Evolutionary conservation across 495 filamentous ascomycete species (phyloP).

Genomic region (Monascus purpureus): DNA sequence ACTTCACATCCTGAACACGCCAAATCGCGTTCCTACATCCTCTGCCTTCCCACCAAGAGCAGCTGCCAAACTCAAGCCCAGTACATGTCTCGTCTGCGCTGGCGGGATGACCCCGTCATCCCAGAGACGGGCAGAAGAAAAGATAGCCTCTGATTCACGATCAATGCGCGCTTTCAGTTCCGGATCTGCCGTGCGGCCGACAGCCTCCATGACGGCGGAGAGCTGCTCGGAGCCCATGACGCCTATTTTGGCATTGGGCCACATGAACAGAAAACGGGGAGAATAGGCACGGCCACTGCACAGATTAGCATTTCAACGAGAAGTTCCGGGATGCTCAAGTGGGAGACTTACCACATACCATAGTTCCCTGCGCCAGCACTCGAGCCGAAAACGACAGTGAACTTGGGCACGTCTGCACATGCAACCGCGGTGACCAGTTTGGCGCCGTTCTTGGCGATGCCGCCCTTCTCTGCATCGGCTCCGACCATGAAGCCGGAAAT

Average conservation of each 20-base stretch:
- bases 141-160: conserved; percentile 75
- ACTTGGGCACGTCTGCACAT: conserved; percentile 91
- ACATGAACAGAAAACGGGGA: conserved; percentile 88
- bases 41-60: conserved; percentile 53
- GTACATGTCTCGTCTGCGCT: conserved; percentile 66
- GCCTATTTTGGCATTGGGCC: conserved; percentile 88
- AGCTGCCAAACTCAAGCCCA: conserved; percentile 70
- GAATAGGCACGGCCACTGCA: conserved; percentile 78
- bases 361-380: conserved; percentile 69
- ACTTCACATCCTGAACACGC: conserved; percentile 85
- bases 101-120: conserved; percentile 93
- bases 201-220: conserved; percentile 84
- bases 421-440: conserved; percentile 95
- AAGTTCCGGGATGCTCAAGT: background rate
- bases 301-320: background rate
- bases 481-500: conserved; percentile 99
- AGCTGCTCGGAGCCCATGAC: conserved; percentile 97
- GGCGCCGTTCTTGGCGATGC: conserved; percentile 95
- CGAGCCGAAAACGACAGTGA: conserved; percentile 85
- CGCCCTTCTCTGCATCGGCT: conserved; percentile 77
- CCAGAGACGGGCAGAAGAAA: conserved; percentile 82
- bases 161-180: conserved; percentile 77
- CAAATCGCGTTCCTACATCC: conserved; percentile 61
- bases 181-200: conserved; percentile 72
- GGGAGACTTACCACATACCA: conserved; percentile 54